Base-by-base conservation (phyloP, 495 filamentous ascomycete genomes). In the Aspergillus incahuasiensis region DNA sequence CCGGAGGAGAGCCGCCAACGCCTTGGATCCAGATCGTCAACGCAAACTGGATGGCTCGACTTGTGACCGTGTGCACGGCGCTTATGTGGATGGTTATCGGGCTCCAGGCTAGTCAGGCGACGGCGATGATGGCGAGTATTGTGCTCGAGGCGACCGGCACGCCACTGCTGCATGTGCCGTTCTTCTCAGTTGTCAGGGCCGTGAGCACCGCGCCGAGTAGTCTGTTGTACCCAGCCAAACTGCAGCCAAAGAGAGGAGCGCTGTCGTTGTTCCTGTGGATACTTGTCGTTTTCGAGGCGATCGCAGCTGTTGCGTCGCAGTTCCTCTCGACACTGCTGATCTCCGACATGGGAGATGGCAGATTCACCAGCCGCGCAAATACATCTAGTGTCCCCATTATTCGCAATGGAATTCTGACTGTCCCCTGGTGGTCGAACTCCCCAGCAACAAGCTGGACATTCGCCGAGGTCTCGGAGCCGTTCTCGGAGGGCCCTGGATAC, bases 381-480 rank as follows among this genome's bases (percentile, higher is more conserved):
- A n/a, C 40, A 1, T n/a, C 40, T 7, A 8, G 8, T 8, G 25
- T 28, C 25, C 25, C 3, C 8, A 28, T 28, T 8, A 4, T 28
- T 4, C 3, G 25, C 3, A 42, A 42, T 19, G n/a, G 18, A 5
- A 1, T 1, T 2, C 6, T 42, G 6, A 18, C 12, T 38, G 18
- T 8, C 20, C 22, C 48, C 38, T 50, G 48, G 48, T 38, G 28
- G 48, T 20, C 9, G 6, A 50, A 38, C n/a, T 30, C 16, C 1
- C 48, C 30, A 8, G 48, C 30, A 20, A 11, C 48, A 16, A 50
- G 25, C 28, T 50, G 48, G 48, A 50, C 25, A 35, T 50, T 50
- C n/a, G 48, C 8, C 30, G 48, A 50, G 48, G 28, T 38, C 13
- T 50, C 48, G 13, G 48, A 50, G 7, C 5, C 25, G 0, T 50